Evolutionary conservation across 768 basidiomycete genomes (phyloP).

Genomic region (Collybia nuda): DNA sequence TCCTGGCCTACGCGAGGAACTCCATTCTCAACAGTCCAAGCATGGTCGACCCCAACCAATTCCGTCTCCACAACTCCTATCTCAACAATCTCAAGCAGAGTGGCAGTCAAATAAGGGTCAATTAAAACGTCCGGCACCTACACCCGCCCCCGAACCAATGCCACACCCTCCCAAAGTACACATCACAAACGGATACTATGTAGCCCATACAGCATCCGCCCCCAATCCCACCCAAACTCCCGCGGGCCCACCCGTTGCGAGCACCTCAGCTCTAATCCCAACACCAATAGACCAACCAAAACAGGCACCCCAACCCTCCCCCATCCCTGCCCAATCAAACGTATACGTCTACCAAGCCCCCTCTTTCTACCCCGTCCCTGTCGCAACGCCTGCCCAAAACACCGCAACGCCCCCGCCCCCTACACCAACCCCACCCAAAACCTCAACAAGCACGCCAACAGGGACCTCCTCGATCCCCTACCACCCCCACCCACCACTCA

Average conservation of each 20-base stretch:
- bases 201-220: conserved; percentile 15
- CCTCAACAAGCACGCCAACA: conserved; percentile 8
- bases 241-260: not conserved
- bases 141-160: conserved; percentile 13
- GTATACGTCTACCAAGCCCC: not conserved
- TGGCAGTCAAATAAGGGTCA: not conserved
- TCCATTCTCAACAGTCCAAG: conserved; percentile 38
- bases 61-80: not conserved
- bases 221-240: not conserved
- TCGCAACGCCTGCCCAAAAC: too few species aligned
- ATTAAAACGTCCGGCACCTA: conserved; percentile 23
- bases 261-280: conserved; percentile 1
- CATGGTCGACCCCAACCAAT: not conserved
- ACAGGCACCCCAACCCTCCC: not conserved
- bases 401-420: too few species aligned
- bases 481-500: conserved; percentile 62
- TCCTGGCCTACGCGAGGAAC: conserved; percentile 52
- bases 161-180: conserved; percentile 24
- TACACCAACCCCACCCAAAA: not conserved
- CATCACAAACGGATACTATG: conserved; percentile 31
- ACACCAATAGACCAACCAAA: not conserved
- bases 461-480: conserved; percentile 36
- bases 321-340: not conserved
- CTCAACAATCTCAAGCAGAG: not conserved
- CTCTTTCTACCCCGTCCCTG: not conserved